Base-by-base conservation (phyloP, 345 rosid genomes). In the Citrus cavaleriei region DNA sequence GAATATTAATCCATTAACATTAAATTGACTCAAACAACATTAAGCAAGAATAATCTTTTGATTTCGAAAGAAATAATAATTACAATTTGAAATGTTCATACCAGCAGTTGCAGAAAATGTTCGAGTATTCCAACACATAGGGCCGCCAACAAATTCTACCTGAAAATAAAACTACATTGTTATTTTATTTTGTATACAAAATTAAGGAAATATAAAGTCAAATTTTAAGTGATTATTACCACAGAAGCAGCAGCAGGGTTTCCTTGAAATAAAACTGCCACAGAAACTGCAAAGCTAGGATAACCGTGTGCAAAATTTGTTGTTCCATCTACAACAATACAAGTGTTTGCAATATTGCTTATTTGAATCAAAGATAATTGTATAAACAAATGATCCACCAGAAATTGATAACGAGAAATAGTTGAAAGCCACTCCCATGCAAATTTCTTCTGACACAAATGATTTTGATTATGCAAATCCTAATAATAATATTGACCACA, bases 101-200 rank as follows among this genome's bases (percentile, higher is more conserved):
- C 99, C 97, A 35, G 98, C 91, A 74, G 95, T 89, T 46, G 99
- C 99, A 80, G 99, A 85, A 81, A 92, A 95, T 13, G 74, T 81
- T 68, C 96, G 93, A 30, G 98, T 92, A 87, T 91, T 89, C 98
- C 99, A 95, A 70, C 98, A 95, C 98, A 95, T 91, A 22, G 93
- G 94, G 35, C 98, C 99, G 32, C 99, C 98, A 24, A 93, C 98
- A 84, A 95, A 95, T 85, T 95, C 99, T 65, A 95, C 98, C 99
- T 95, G 73, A 61, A 78, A 24, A 61, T 49, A 59, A 58, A 71
- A 35, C n/a, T 21, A 51, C 3, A 76, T 7, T 75, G 69, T 78
- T 49, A 82, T 32, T 70, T 62, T 82, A 19, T 38, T 25, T 24
- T 76, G 10, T 28, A 71, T 10, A 58, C 59, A 76, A 5, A 38